Evolutionary conservation across 83 land plant genomes (phyloP), one percentile per base, ranked within the genome.

Genomic region (Thuja plicata): DNA sequence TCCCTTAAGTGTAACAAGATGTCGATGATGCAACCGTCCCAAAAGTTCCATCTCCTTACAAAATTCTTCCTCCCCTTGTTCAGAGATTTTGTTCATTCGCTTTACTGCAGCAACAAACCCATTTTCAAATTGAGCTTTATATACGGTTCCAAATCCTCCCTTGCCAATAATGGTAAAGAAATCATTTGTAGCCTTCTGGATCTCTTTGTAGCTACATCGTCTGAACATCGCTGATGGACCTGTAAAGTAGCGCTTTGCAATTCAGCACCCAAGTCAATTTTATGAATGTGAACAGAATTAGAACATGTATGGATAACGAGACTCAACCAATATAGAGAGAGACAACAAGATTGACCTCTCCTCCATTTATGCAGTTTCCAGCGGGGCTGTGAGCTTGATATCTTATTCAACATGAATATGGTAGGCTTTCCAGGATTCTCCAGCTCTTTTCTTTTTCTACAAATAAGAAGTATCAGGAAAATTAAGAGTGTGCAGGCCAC

Each of bases 81-180:
- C 90, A 46, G 97, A 92, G 66, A 93, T 84, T 62, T 93, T 95
- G 87, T 94, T 86, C 96, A 97, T 94, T 50, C 96, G 88, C 89
- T 98, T 98, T 46, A 97, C 97, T 7, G 99, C 99, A 40, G 91
- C 96, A 38, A 94, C 90, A 52, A 91, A 89, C 19, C 95, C 99
- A 93, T 96, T 95, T 54, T 86, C 86, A 77, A 98, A 94, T 30
- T 92, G 52, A 86, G 96, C 99, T 82, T 93, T 96, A 73, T 95
- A 97, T 40, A 98, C 97, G 35, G 95, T 96, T 82, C 99, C 98
- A 91, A 95, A 97, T 50, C 98, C 99, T 35, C 99, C 99, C 88
- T 89, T 93, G 45, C 98, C 98, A 82, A 96, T 94, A 27, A 93
- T 88, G 12, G 97, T 95, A 87, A 90, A 90, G 70, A 97, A 97